Evolutionary conservation across 495 filamentous ascomycete species (phyloP), one percentile per base, ranked within the genome.

Genomic region (Aspergillus homomorphus): DNA sequence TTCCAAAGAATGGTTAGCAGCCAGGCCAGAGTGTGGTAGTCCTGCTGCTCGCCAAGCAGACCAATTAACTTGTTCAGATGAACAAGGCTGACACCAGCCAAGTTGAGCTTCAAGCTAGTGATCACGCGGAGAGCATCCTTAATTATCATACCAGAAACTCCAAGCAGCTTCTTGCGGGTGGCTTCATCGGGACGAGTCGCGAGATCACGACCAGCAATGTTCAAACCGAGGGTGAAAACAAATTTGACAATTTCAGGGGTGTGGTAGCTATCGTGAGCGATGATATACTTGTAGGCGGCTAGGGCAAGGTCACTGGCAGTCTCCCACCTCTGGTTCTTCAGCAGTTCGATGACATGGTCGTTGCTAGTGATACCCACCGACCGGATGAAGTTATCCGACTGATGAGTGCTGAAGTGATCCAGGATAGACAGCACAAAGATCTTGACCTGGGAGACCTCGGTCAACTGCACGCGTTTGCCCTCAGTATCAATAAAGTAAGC

Each of bases 281-380:
- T 57, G 43, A 69, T 64, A 50, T 63, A 69, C 12, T 57, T 57
- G 63, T 64, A 74, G 12, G 69, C 51, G 19, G 70, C 67, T 20
- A 73, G 51, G 7, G 73, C 72, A 18, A 76, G 69, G 22, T 75
- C 67, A 28, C 49, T 59, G 16, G 73, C 73, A 18, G 58, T 57
- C 15, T 68, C 57, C 51, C 67, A 73, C 30, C 66, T 60, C 59
- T 71, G 62, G 30, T 59, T 44, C 21, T 62, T 51, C 12, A 76
- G 60, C 4, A 74, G 62, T 48, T 67, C 54, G 3, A 62, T 41
- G 3, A 74, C 70, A 18, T 62, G 64, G n/a, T 51, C 50, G 54
- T 74, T 69, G 57, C 63, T 66, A 21, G 69, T 68, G 52, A 76
- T 74, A 52, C 70, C 73, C 18, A 75, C 63, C 1, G 72, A 76